Conservation (phyloP, 768 basidiomycete species). For the Boletus fagicola region DNA sequence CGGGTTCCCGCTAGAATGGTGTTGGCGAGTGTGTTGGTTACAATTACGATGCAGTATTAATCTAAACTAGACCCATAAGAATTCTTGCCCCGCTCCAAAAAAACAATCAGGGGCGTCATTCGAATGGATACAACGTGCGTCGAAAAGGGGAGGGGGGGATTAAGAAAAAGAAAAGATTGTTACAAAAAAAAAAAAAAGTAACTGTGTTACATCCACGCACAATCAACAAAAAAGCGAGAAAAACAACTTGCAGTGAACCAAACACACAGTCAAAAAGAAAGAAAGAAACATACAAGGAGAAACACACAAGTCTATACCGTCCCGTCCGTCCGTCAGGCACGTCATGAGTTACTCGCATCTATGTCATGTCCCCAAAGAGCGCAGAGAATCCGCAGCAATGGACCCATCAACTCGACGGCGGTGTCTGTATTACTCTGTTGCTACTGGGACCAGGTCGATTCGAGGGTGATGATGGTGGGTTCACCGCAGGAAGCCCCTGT, state of each 20-base stretch:
- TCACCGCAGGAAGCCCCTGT: constrained; percentile 22
- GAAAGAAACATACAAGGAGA: constrained; percentile 7
- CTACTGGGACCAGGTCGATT: constrained; percentile 28
- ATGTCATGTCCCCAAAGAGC: constrained; percentile 16
- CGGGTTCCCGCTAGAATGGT: background rate
- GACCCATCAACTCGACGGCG: constrained; percentile 18
- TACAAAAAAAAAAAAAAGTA: constrained; percentile 1
- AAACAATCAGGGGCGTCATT: constrained; percentile 9
- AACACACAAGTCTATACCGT: constrained; percentile 24
- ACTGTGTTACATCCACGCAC: constrained; percentile 9
- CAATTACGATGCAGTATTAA: constrained; percentile 29
- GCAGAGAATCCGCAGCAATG: background rate
- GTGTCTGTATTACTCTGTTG: constrained; percentile 15
- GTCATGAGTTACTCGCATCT: constrained; percentile 17
- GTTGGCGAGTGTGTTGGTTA: constrained; percentile 12
- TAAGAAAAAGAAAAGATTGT: background rate
- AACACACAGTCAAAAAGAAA: background rate
- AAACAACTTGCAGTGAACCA: background rate
- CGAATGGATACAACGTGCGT: constrained; percentile 16
- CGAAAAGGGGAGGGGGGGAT: background rate
- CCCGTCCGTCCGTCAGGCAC: constrained; percentile 13
- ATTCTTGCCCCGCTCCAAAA: constrained; percentile 22
- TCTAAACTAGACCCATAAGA: constrained; percentile 28
- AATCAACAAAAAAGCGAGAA: background rate
- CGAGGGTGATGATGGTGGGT: constrained; percentile 19